Evolutionary conservation across 805 yeast genomes (phyloP), one percentile per base, ranked within the genome.

Genomic region (Saccharomycopsis schoenii): DNA sequence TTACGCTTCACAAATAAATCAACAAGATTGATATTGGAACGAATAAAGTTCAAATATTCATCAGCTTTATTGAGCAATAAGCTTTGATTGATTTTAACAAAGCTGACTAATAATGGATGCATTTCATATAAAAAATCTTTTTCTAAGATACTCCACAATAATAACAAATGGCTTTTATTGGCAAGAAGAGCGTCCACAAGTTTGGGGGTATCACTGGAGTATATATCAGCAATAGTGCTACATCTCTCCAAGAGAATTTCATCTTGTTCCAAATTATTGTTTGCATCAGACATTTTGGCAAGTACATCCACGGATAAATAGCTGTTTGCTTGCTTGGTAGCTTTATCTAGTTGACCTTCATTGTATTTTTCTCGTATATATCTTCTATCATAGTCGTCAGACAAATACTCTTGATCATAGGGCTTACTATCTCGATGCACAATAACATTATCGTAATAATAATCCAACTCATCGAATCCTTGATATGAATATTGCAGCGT

Each of bases 1-100:
- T 94, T 83, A 72, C 90, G 96, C 61, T 80, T 80, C 72, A 93
- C 76, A 70, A 93, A 90, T 62, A 88, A 80, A 67, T 86, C 89
- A 40, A 91, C 97, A 60, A 94, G 75, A 66, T 79, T 76, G 14
- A 62, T 34, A 39, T 62, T 58, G 5, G 68, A 56, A 55, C 76
- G 66, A 14, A 74, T 68, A 62, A 72, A 73, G 64, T 74, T 73
- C 56, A 74, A 65, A 60, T 70, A 74, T 51, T 69, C 70, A 55
- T 68, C 72, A 58, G 70, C 54, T 12, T 47, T 41, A 17, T 51
- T 61, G 4, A 59, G 19, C 17, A 63, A 56, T n/a, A 63, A 40
- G 11, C 60, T 43, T 47, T 63, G 64, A 40, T 61, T 61, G 29
- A 63, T 61, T 29, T 63, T 63, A 15, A 61, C 64, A 43, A 63